Base-by-base conservation (phyloP, 176 grass and related monocot species). In the Oryza meridionalis region DNA sequence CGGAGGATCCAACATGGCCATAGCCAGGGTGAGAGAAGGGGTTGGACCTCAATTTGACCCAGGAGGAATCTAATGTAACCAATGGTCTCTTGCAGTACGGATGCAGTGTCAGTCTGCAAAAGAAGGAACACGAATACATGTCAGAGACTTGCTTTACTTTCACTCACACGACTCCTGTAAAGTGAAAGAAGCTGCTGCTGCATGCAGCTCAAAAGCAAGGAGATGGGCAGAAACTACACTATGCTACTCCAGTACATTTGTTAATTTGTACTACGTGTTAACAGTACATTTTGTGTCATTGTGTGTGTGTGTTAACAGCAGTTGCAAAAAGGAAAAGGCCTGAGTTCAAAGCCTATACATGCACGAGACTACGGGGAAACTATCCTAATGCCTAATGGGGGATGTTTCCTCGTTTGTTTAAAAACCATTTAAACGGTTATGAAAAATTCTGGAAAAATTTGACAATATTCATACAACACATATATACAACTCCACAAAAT, bases 81-180 rank as follows among this genome's bases (percentile, higher is more conserved):
- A 86, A 90, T 86, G 67, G 93, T 89, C 89, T 95, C 93, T 88
- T 92, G 93, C 32, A 95, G 85, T 43, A 95, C 93, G 74, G 93
- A 95, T 58, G 93, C 90, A 69, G 90, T 95, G 88, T 95, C 93
- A 78, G 93, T 95, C 90, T 95, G 85, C 63, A 65, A 84, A 90
- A 84, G 88, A 88, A 70, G 49, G 29, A 85, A 86, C 42, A 78
- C 22, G 17, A 16, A 78, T 67, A 47, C 40, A 83, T 84, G 84
- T 95, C 88, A 88, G 93, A 72, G 37, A 77, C 35, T 67, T 55
- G 33, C 59, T 89, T 84, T 72, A 61, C 72, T 81, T 84, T 83
- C 77, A 80, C 15, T 72, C 72, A 65, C 72, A 85, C 53, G 66
- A 65, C 61, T 33, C 46, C 63, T 15, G 70, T 15, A 77, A 82